A percentile compares a stretch with the other conserved stretches of the same genome.
Conservation (phyloP, 2,329 filamentous ascomycete species). For the Cyphellophora europaea region DNA sequence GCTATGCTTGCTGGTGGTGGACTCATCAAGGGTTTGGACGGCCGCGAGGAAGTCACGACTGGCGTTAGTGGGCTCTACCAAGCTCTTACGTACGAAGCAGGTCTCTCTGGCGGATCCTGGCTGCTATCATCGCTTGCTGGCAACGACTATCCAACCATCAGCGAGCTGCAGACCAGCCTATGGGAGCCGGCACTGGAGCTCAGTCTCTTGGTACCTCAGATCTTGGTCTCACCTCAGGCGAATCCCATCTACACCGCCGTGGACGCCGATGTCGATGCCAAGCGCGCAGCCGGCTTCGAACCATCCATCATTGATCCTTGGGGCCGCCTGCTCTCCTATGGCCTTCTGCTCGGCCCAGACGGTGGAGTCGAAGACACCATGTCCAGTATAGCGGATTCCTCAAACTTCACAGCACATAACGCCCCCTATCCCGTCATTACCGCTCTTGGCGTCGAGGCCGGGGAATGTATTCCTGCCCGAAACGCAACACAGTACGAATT, state of each 20-base stretch:
- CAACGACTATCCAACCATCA: constrained; percentile 38
- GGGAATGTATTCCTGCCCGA: constrained; percentile 26
- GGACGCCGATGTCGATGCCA: constrained; percentile 25
- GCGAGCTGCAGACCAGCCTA: constrained; percentile 27
- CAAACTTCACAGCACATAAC: constrained; percentile 31
- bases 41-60: constrained; percentile 26
- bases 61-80: constrained; percentile 35
- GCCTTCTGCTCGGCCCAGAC: constrained; percentile 27
- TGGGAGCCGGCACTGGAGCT: constrained; percentile 33
- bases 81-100: constrained; percentile 36
- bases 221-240: constrained; percentile 21
- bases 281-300: constrained; percentile 28
- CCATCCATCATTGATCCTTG: constrained; percentile 32
- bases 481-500: constrained; percentile 59
- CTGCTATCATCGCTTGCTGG: constrained; percentile 35
- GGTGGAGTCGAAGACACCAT: constrained; percentile 28
- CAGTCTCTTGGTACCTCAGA: constrained; percentile 27
- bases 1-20: constrained; percentile 29
- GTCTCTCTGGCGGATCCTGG: constrained; percentile 39
- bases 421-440: constrained; percentile 39
- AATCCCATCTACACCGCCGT: constrained; percentile 21
- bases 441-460: constrained; percentile 26
- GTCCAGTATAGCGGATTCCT: constrained; percentile 23
- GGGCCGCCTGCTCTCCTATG: constrained; percentile 31
- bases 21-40: constrained; percentile 35